Evolutionary conservation across 257 asterid species (phyloP).

Genomic region (Nicotiana otophora): DNA sequence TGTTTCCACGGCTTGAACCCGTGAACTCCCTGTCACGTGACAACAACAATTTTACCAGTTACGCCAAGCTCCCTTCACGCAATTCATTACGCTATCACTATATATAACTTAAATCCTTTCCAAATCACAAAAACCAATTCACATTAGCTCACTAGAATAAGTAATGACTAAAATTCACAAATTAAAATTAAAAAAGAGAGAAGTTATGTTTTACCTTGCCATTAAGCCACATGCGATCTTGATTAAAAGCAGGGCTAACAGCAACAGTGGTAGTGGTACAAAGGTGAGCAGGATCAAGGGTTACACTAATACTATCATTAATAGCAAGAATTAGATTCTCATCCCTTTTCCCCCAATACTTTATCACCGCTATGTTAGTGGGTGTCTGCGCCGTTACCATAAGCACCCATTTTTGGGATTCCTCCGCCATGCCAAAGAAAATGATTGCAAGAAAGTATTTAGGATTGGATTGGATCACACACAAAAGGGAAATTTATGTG

Average conservation of each 20-base stretch:
- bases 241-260: conserved; percentile 66
- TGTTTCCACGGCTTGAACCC: too few relatives aligned
- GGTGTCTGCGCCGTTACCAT: conserved; percentile 90
- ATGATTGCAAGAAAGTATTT: neutral
- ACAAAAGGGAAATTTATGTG: neutral
- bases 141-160: neutral
- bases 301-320: conserved; percentile 91
- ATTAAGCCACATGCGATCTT: conserved; percentile 93
- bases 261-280: conserved; percentile 98
- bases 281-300: conserved; percentile 87
- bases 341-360: conserved; percentile 96
- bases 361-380: conserved; percentile 89
- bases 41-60: too few relatives aligned
- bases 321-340: conserved; percentile 77
- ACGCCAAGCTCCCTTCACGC: too few relatives aligned
- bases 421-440: neutral
- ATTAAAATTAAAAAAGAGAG: neutral
- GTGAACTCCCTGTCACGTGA: too few relatives aligned
- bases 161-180: neutral
- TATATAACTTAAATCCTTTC: too few relatives aligned
- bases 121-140: too few relatives aligned
- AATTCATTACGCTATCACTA: too few relatives aligned
- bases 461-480: neutral
- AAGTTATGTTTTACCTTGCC: conserved; percentile 51
- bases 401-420: conserved; percentile 46